These are phyloP conservation scores for Dendrostoma leiphaemia DNA, from an alignment of 2,329 filamentous ascomycete genomes.

Conservation along the genomic window DNA sequence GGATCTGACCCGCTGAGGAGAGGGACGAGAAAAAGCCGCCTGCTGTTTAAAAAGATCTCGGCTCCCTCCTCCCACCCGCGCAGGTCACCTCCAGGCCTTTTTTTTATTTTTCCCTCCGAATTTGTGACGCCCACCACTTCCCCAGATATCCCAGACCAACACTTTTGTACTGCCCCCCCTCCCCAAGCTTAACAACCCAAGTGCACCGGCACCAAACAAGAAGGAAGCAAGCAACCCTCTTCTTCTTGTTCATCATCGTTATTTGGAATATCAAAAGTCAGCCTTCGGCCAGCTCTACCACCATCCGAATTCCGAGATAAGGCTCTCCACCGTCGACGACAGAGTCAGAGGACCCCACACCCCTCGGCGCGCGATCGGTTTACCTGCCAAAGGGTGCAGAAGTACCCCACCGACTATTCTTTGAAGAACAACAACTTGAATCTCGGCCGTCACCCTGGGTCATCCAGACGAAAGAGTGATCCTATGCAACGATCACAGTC, in stretches of 20 bases:
- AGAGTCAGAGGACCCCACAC: no score
- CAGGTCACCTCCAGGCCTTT: constrained; percentile 25
- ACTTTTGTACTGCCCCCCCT: no score
- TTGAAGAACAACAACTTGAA: background rate
- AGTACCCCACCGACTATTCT: background rate
- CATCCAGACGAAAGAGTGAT: constrained; percentile 35
- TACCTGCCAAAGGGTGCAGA: constrained; percentile 10
- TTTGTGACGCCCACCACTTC: constrained; percentile 25
- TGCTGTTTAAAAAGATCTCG: constrained; percentile 25
- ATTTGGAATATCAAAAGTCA: no score
- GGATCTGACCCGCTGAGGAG: constrained; percentile 11
- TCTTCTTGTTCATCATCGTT: no score
- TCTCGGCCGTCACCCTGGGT: constrained; percentile 9
- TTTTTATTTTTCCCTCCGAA: constrained; percentile 26
- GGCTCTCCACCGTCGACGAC: background rate
- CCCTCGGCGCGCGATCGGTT: background rate
- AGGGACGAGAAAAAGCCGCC: constrained; percentile 12
- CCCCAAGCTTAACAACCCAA: constrained; percentile 11
- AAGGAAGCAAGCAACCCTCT: background rate
- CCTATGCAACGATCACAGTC: constrained; percentile 76
- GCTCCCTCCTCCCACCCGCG: constrained; percentile 30
- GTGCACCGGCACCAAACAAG: background rate
- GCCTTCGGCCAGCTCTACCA: background rate
- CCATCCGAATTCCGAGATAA: background rate
- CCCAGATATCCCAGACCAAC: constrained; percentile 21